Evolutionary conservation across 2,329 filamentous ascomycete species (phyloP).

Genomic region (Tolypocladium album): DNA sequence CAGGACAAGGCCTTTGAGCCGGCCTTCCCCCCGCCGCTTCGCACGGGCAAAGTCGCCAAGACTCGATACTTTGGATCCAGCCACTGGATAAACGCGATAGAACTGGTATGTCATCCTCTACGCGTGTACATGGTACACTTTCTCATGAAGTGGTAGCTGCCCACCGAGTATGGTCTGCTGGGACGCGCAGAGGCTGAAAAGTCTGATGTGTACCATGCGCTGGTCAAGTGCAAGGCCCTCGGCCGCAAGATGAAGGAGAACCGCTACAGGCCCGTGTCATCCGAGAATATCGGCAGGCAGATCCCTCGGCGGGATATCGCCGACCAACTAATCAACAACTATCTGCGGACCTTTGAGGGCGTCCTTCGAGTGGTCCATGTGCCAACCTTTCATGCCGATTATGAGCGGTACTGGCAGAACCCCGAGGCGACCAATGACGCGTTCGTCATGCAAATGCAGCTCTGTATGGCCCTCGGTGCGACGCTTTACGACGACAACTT

Average conservation of each 20-base stretch:
- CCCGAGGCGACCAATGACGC: slow-evolving; percentile 24
- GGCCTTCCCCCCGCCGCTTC: slow-evolving; percentile 6
- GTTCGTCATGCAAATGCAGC: slow-evolving; percentile 42
- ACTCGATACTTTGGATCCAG: slow-evolving; percentile 35
- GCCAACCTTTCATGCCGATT: slow-evolving; percentile 44
- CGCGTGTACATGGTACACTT: not conserved
- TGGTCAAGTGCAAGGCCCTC: slow-evolving; percentile 29
- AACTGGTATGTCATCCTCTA: slow-evolving; percentile 22
- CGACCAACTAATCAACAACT: slow-evolving; percentile 39
- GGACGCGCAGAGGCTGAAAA: slow-evolving; percentile 14
- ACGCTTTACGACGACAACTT: slow-evolving; percentile 34
- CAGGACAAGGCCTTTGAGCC: slow-evolving; percentile 5
- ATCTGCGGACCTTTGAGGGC: slow-evolving; percentile 45
- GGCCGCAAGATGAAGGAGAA: slow-evolving; percentile 30
- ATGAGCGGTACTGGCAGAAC: slow-evolving; percentile 37
- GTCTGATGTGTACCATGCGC: slow-evolving; percentile 17
- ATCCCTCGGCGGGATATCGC: slow-evolving; percentile 29
- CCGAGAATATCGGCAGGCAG: slow-evolving; percentile 25
- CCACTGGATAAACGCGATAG: slow-evolving; percentile 37
- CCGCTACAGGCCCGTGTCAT: slow-evolving; percentile 22
- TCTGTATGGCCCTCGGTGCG: slow-evolving; percentile 41
- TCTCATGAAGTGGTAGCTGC: slow-evolving; percentile 12
- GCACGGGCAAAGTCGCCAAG: slow-evolving; percentile 28
- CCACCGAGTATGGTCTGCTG: slow-evolving; percentile 15
- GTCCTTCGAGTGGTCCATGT: slow-evolving; percentile 47